Percentiles rank a stretch among this genome's conserved stretches.
Evolutionary conservation across 2,329 filamentous ascomycete genomes (phyloP).

Genomic region (Acrocalymma vagum): DNA sequence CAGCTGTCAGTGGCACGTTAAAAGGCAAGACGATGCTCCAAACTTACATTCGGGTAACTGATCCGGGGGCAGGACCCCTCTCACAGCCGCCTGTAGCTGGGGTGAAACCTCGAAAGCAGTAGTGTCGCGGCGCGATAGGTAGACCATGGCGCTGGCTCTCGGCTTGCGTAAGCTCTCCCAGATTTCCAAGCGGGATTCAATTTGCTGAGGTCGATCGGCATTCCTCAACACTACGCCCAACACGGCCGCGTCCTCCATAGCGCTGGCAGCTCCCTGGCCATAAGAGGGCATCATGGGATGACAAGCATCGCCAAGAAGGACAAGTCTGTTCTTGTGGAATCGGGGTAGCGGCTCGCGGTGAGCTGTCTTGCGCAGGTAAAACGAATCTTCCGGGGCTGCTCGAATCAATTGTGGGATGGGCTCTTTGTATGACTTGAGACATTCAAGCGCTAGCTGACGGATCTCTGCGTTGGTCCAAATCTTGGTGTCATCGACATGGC

Average conservation of each 20-base stretch:
- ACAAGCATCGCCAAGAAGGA: slow-evolving; percentile 14
- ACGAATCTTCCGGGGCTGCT: slow-evolving; percentile 5
- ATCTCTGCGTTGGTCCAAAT: slow-evolving; percentile 4
- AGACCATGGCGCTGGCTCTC: slow-evolving; percentile 10
- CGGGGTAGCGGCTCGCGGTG: slow-evolving; percentile 6
- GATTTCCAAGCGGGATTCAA: slow-evolving; percentile 9
- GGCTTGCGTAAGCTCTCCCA: slow-evolving; percentile 9
- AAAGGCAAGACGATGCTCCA: slow-evolving; percentile 4
- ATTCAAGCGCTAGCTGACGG: slow-evolving; percentile 8
- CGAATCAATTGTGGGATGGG: slow-evolving; percentile 5
- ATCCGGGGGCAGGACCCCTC: slow-evolving; percentile 7
- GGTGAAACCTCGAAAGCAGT: slow-evolving; percentile 8
- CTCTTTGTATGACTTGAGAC: slow-evolving; percentile 3
- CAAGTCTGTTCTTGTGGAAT: slow-evolving; percentile 9
- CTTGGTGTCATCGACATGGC: slow-evolving; percentile 6
- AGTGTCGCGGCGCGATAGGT: slow-evolving; percentile 7
- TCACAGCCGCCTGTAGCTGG: slow-evolving; percentile 10
- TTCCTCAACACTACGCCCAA: slow-evolving; percentile 9
- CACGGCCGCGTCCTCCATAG: slow-evolving; percentile 15
- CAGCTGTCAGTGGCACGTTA: slow-evolving; percentile 6
- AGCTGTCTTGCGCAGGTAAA: slow-evolving; percentile 6
- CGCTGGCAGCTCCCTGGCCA: slow-evolving; percentile 11
- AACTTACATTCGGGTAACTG: slow-evolving; percentile 11
- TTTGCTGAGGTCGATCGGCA: slow-evolving; percentile 4
- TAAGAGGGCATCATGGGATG: slow-evolving; percentile 18